Conservation (phyloP, 129 eudicot genomes). For the Sambucus nigra region DNA sequence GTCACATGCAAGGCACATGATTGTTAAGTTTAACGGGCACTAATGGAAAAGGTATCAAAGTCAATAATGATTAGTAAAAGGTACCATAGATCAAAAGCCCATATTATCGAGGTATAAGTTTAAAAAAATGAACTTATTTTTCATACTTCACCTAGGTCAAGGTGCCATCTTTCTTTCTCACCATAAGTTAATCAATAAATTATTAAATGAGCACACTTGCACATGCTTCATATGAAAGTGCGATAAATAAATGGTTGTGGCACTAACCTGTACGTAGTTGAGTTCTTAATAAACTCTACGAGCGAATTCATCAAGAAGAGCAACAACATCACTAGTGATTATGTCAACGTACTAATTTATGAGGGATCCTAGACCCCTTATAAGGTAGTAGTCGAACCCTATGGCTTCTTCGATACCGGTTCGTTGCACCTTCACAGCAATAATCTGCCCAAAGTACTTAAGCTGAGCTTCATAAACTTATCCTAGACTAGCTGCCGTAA, state of each 20-base stretch:
- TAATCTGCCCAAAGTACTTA: conserved; percentile 67
- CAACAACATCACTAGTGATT: conserved; percentile 78
- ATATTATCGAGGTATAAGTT: too few species aligned
- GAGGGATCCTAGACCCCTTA: conserved; percentile 67
- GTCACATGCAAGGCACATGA: too few species aligned
- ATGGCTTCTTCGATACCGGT: conserved; percentile 95
- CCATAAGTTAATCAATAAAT: background rate
- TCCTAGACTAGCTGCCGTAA: conserved; percentile 98
- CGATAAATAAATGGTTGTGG: conserved; percentile 5
- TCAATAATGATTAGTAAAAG: too few species aligned
- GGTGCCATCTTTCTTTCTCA: background rate
- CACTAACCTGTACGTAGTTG: conserved; percentile 91
- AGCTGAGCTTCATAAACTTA: conserved; percentile 93
- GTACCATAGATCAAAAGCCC: too few species aligned
- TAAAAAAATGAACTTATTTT: background rate
- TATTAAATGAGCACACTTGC: background rate
- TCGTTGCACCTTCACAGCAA: conserved; percentile 98
- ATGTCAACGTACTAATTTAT: conserved; percentile 77
- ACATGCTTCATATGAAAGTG: conserved; percentile 3
- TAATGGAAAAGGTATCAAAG: too few species aligned
- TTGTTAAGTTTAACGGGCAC: too few species aligned
- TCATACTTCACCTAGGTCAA: background rate
- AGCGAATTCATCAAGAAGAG: conserved; percentile 91
- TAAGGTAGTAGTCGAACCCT: conserved; percentile 83
- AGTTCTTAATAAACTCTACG: conserved; percentile 97